Percentiles rank a stretch among this genome's conserved stretches.
Conservation (phyloP, 2,329 filamentous ascomycete species). For the Xylariaceae sp. region DNA sequence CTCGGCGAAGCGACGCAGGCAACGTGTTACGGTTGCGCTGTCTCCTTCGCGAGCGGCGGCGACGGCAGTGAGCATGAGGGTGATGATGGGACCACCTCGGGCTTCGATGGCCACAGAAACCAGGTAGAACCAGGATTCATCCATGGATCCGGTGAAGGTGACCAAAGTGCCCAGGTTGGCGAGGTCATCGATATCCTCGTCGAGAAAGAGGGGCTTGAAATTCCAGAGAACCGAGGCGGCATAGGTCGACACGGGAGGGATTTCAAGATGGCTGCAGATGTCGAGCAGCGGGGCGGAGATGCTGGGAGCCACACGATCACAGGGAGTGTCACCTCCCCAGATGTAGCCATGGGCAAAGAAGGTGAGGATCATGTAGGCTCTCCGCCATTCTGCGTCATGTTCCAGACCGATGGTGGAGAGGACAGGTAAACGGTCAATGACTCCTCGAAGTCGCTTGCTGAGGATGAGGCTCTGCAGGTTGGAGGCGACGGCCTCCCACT, state of each 20-base stretch:
- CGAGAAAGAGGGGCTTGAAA: conserved; percentile 84
- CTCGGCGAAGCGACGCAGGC: conserved; percentile 80
- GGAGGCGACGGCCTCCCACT: conserved; percentile 84
- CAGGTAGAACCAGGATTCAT: conserved; percentile 99
- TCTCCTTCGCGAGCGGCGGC: conserved; percentile 72
- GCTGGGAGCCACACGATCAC: conserved; percentile 73
- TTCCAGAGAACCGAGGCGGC: conserved; percentile 94
- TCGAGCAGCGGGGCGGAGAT: conserved; percentile 80
- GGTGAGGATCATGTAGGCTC: conserved; percentile 84
- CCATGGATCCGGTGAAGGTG: conserved; percentile 90
- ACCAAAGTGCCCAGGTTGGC: conserved; percentile 85
- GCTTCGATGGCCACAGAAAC: conserved; percentile 95
- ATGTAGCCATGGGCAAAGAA: conserved; percentile 96
- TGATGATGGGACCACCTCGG: conserved; percentile 80
- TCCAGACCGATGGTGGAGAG: conserved; percentile 79
- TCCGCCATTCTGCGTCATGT: conserved; percentile 85
- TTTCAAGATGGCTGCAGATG: conserved; percentile 73
- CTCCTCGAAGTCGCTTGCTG: conserved; percentile 75
- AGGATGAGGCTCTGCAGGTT: conserved; percentile 87
- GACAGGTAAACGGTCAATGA: conserved; percentile 77
- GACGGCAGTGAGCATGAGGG: conserved; percentile 86
- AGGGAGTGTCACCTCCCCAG: conserved; percentile 85
- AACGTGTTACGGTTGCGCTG: conserved; percentile 67
- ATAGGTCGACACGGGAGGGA: conserved; percentile 92
- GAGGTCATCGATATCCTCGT: conserved; percentile 77